Conservation (phyloP, 805 yeast genomes). For the Metschnikowia arizonensis region DNA sequence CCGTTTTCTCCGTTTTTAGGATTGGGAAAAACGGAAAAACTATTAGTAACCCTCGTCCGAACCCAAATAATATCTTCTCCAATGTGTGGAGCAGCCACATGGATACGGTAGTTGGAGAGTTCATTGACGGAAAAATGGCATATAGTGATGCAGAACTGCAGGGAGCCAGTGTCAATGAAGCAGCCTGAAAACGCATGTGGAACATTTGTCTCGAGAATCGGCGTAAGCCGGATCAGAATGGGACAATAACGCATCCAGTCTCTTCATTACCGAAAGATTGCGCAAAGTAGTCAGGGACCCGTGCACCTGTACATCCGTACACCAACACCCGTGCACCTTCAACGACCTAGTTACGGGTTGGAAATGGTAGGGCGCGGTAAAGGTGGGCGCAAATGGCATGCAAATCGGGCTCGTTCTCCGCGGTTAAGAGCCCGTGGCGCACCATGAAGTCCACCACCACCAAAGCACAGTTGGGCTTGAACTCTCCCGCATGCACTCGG, state of each 20-base stretch:
- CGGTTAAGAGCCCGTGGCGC: constrained; percentile 72
- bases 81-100: constrained; percentile 10
- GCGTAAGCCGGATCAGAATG: constrained; percentile 9
- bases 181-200: constrained; percentile 9
- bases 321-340: too few relatives aligned
- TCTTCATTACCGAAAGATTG: too few relatives aligned
- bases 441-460: constrained; percentile 79
- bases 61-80: constrained; percentile 9
- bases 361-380: constrained; percentile 68
- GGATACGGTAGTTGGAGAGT: constrained; percentile 2
- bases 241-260: constrained; percentile 11
- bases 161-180: background rate
- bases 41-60: background rate
- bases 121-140: constrained; percentile 7
- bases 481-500: constrained; percentile 53
- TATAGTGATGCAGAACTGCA: constrained; percentile 4
- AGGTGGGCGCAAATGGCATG: constrained; percentile 53
- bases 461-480: constrained; percentile 86
- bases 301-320: background rate
- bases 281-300: too few relatives aligned
- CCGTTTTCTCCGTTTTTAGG: background rate
- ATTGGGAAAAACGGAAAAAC: background rate
- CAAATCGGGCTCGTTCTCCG: constrained; percentile 64
- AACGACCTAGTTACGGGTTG: background rate
- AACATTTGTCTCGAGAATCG: background rate